Evolutionary conservation across 2,329 filamentous ascomycete species (phyloP).

Genomic region (Fusarium irregulare): DNA sequence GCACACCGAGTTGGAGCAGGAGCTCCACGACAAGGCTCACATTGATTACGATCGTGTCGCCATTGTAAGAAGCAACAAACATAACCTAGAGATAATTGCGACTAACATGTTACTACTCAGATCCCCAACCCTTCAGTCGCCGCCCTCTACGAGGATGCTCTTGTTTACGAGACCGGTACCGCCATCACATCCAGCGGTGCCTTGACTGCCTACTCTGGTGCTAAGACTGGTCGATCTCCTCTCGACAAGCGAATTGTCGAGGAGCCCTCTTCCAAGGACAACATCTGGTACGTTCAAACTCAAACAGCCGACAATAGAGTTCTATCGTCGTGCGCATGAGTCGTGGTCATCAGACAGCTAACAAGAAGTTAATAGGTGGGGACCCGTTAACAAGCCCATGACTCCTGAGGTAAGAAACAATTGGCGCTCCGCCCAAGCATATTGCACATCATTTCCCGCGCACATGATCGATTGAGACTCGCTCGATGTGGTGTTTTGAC

Average conservation of each 20-base stretch:
- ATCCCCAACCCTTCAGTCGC: constrained; percentile 94
- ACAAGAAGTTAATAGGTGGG: constrained; percentile 70
- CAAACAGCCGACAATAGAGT: constrained; percentile 24
- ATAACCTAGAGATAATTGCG: background rate
- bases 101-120: constrained; percentile 51
- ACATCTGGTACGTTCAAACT: constrained; percentile 76
- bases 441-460: constrained; percentile 1
- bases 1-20: constrained; percentile 96
- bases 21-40: constrained; percentile 96
- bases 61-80: constrained; percentile 74
- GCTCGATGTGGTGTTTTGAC: constrained; percentile 12
- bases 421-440: constrained; percentile 19
- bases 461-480: constrained; percentile 11
- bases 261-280: constrained; percentile 86
- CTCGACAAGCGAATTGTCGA: constrained; percentile 98
- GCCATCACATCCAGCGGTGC: constrained; percentile 97
- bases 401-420: constrained; percentile 78
- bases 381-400: constrained; percentile 99
- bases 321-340: constrained; percentile 20
- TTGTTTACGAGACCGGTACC: constrained; percentile 95
- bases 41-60: constrained; percentile 99
- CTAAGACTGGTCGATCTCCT: constrained; percentile 97
- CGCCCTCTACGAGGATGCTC: constrained; percentile 97
- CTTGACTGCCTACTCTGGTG: constrained; percentile 95
- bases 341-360: constrained; percentile 44